phyloP scores from a whole-genome alignment of 306 rosid species.

The Casuarina equisetifolia region DNA sequence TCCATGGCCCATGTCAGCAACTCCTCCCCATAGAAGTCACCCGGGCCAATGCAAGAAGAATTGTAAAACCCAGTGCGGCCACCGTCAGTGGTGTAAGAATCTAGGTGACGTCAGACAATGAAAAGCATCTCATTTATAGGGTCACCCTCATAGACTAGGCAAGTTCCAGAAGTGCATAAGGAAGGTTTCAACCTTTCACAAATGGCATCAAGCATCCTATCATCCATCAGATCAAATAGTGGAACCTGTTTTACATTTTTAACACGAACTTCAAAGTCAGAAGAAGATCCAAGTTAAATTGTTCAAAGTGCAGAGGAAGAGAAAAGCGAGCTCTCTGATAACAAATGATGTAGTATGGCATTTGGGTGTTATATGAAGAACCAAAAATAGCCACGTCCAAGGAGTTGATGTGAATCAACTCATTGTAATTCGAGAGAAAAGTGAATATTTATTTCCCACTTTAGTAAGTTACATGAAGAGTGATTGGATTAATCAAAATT shows the following conservation, averaged over 20 bases:
- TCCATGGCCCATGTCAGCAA: constrained; percentile 91
- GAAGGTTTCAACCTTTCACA: constrained; percentile 91
- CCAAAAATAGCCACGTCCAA: too few relatives aligned
- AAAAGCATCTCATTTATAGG: constrained; percentile 92
- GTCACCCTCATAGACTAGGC: constrained; percentile 79
- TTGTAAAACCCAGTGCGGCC: constrained; percentile 92
- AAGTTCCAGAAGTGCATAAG: constrained; percentile 76
- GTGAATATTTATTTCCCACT: too few relatives aligned
- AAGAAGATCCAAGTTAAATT: too few relatives aligned
- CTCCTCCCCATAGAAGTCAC: constrained; percentile 96
- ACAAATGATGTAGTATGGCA: too few relatives aligned
- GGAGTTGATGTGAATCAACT: too few relatives aligned
- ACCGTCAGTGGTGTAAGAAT: constrained; percentile 89
- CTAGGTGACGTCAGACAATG: constrained; percentile 88
- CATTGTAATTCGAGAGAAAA: too few relatives aligned
- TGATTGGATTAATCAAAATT: too few relatives aligned
- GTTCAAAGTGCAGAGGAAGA: too few relatives aligned
- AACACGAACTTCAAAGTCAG: too few relatives aligned
- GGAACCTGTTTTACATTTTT: constrained; percentile 53
- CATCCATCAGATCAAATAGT: constrained; percentile 90
- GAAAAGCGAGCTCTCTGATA: too few relatives aligned
- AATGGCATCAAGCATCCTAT: constrained; percentile 88
- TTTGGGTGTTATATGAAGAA: too few relatives aligned
- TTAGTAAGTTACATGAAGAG: too few relatives aligned
- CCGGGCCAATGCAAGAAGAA: constrained; percentile 74